Percentiles rank a stretch among this genome's conserved stretches.
Evolutionary conservation across 371 early-diverging fungal genomes (phyloP).

Genomic region (Capillidium rhysosporum): DNA sequence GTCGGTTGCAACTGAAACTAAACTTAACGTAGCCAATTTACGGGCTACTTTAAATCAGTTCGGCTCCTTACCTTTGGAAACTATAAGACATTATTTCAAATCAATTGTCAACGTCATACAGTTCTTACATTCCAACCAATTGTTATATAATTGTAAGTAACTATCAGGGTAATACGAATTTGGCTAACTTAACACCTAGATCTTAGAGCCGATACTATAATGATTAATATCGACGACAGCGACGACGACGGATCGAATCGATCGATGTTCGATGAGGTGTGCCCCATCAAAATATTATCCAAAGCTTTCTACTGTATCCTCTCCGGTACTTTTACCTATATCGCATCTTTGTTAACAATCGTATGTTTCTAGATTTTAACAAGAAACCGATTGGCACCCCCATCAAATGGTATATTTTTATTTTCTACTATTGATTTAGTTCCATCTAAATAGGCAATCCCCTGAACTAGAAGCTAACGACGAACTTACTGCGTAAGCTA

Average conservation of each 20-base stretch:
- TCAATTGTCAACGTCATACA: background rate
- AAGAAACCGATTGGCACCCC: background rate
- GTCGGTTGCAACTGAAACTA: background rate
- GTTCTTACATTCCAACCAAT: background rate
- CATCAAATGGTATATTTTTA: background rate
- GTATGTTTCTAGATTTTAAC: background rate
- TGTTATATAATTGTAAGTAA: constrained; percentile 1
- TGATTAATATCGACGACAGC: constrained; percentile 17
- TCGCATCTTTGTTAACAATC: background rate
- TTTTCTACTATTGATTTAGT: background rate
- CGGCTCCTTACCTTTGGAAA: background rate
- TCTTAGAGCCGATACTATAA: constrained; percentile 19
- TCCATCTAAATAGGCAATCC: constrained; percentile 16
- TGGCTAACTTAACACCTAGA: constrained; percentile 7
- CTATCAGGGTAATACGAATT: background rate
- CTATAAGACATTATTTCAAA: background rate
- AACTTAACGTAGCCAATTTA: background rate
- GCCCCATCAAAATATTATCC: background rate
- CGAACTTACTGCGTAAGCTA: constrained; percentile 25
- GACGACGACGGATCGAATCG: constrained; percentile 15
- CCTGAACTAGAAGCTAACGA: constrained; percentile 31
- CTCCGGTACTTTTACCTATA: constrained; percentile 4
- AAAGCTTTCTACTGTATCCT: constrained; percentile 8
- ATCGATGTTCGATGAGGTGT: constrained; percentile 8
- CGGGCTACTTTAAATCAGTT: background rate